phyloP scores from a whole-genome alignment of 805 yeast species.

The Suhomyces canberraensis region DNA sequence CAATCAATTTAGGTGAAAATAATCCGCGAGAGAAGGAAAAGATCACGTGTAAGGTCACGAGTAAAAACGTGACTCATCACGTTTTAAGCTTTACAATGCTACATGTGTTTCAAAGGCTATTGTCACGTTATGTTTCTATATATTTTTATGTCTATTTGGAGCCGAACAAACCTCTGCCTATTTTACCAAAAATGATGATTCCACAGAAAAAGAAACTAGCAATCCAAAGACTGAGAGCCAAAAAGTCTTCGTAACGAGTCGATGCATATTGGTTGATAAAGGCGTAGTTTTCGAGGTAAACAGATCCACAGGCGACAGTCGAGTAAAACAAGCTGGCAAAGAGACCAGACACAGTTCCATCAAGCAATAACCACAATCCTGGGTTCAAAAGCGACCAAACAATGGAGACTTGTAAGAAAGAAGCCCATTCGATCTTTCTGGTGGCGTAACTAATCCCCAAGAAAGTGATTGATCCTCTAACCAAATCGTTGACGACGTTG shows the following conservation, averaged over 20 bases:
- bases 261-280: slow-evolving; percentile 15
- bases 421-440: slow-evolving; percentile 65
- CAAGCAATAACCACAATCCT: slow-evolving; percentile 63
- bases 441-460: slow-evolving; percentile 71
- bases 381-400: slow-evolving; percentile 64
- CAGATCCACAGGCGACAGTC: slow-evolving; percentile 25
- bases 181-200: slow-evolving; percentile 61
- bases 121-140: too few relatives aligned
- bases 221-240: slow-evolving; percentile 51
- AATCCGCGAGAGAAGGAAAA: too few relatives aligned
- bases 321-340: slow-evolving; percentile 36
- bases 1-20: slow-evolving; percentile 1
- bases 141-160: neutral
- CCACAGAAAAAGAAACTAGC: slow-evolving; percentile 68
- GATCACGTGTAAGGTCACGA: too few relatives aligned
- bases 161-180: slow-evolving; percentile 55
- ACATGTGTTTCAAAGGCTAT: too few relatives aligned
- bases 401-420: slow-evolving; percentile 60
- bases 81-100: too few relatives aligned
- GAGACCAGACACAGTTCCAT: slow-evolving; percentile 55
- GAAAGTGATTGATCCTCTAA: slow-evolving; percentile 53
- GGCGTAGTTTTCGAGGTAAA: slow-evolving; percentile 27
- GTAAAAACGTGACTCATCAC: too few relatives aligned
- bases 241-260: slow-evolving; percentile 20
- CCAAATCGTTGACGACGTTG: slow-evolving; percentile 33